phyloP scores from a whole-genome alignment of 352 stramenopile species.

The Phytophthora crassamura region DNA sequence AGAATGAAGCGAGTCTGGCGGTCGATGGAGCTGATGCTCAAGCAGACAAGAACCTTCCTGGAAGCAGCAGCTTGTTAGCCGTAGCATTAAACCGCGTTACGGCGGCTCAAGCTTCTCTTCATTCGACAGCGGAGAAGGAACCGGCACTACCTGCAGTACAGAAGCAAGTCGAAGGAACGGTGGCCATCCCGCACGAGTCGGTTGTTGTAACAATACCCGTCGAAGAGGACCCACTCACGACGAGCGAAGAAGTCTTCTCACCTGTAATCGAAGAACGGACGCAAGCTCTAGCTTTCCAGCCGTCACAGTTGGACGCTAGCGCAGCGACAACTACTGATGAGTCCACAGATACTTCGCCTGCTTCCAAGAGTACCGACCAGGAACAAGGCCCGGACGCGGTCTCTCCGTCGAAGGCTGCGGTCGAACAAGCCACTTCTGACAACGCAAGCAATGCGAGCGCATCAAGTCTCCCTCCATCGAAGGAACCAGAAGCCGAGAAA shows the following conservation, averaged over 20 bases:
- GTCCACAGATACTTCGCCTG: conserved; percentile 1
- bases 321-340: neutral
- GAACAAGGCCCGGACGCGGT: neutral
- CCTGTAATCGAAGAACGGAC: neutral
- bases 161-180: neutral
- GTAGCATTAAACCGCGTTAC: neutral
- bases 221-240: conserved; percentile 15
- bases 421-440: neutral
- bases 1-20: neutral
- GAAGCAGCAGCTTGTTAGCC: neutral
- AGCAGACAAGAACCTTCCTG: neutral
- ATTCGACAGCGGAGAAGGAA: neutral
- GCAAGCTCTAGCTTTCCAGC: neutral
- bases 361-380: neutral
- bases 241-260: conserved; percentile 9
- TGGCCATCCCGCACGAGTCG: neutral
- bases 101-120: neutral
- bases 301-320: neutral
- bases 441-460: neutral
- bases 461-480: neutral
- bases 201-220: conserved; percentile 21
- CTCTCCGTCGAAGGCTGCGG: neutral
- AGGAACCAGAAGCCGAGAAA: neutral
- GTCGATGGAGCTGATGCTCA: neutral
- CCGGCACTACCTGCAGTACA: neutral